Evolutionary conservation across 305 asterid species (phyloP), one percentile per base, ranked within the genome.

Genomic region (Fraxinus albicans): DNA sequence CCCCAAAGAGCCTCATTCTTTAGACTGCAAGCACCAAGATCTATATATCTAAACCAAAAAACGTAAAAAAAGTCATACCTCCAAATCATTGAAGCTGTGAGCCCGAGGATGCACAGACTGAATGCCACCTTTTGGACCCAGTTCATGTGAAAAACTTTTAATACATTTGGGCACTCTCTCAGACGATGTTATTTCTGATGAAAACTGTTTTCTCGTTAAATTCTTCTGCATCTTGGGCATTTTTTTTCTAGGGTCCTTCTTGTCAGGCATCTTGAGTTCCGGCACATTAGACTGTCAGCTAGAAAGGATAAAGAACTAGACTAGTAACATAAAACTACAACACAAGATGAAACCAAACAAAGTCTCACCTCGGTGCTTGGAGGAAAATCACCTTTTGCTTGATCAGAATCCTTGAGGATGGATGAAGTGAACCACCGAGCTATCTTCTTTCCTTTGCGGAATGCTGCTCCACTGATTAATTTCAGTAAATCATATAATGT

Each of bases 101-200:
- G 99, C 92, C 87, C 97, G 92, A 38, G 95, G 91, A 77, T 89
- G 90, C 82, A 89, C 79, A 73, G 93, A 86, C 77, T 87, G 97
- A 79, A 92, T 87, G 77, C 98, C 94, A 85, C 95, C 95, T 82
- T 86, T 94, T 77, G 93, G 95, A 83, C 95, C 96, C 91, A 95
- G 87, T 89, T 94, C 98, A 79, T 95, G 99, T 53, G 99, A 95
- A 88, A 93, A 95, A 80, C 99, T 95, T 89, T 95, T 95, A 79
- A 94, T 81, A 81, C 85, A 82, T 87, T 90, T 93, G 69, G 90
- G 87, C 77, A 84, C 87, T 82, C 91, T 90, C 81, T 83, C 79
- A 79, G 89, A 84, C 47, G 86, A 82, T 78, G 82, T 83, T 60
- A 79, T 72, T 85, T 89, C 92, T 77, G 86, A 84, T 87, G 89